These are phyloP conservation scores for Aspergillus funiculosus DNA, from an alignment of 495 filamentous ascomycete species.

Conservation along the genomic window DNA sequence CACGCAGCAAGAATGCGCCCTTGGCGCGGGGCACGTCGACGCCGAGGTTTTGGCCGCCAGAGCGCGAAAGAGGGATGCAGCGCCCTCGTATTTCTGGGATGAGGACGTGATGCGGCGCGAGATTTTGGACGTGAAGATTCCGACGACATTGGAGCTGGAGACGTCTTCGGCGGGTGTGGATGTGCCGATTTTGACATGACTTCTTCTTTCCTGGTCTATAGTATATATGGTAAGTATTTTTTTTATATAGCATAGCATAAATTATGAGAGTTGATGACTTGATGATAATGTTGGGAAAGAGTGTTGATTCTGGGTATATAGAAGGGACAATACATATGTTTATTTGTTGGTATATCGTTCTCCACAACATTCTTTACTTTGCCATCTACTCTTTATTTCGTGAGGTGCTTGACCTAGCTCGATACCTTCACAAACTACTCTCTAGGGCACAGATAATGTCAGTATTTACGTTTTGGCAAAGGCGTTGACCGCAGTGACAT, in stretches of 20 bases:
- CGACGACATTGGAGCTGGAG: slow-evolving; percentile 1
- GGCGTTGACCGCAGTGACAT: too few relatives aligned
- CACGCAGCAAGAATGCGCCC: slow-evolving; percentile 26
- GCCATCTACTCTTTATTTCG: not conserved
- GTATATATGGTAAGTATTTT: not conserved
- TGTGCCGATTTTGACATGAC: slow-evolving; percentile 16
- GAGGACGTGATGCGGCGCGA: slow-evolving; percentile 24
- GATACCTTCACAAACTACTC: too few relatives aligned
- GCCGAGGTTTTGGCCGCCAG: slow-evolving; percentile 20
- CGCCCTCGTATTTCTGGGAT: slow-evolving; percentile 21
- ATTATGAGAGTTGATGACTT: too few relatives aligned
- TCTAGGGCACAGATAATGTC: too few relatives aligned
- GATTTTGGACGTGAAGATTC: slow-evolving; percentile 16
- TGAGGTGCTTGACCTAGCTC: too few relatives aligned
- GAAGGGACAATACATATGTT: too few relatives aligned
- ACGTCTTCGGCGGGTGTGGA: slow-evolving; percentile 1
- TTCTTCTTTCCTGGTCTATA: too few relatives aligned
- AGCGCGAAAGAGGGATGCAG: slow-evolving; percentile 8
- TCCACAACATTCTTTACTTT: not conserved
- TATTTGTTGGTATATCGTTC: too few relatives aligned
- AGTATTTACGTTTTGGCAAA: too few relatives aligned
- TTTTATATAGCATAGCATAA: not conserved
- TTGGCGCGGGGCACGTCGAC: slow-evolving; percentile 20
- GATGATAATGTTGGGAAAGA: too few relatives aligned
- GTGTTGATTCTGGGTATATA: too few relatives aligned